Evolutionary conservation across 2,329 filamentous ascomycete species (phyloP), one percentile per base, ranked within the genome.

Genomic region (Cadophora sp.): DNA sequence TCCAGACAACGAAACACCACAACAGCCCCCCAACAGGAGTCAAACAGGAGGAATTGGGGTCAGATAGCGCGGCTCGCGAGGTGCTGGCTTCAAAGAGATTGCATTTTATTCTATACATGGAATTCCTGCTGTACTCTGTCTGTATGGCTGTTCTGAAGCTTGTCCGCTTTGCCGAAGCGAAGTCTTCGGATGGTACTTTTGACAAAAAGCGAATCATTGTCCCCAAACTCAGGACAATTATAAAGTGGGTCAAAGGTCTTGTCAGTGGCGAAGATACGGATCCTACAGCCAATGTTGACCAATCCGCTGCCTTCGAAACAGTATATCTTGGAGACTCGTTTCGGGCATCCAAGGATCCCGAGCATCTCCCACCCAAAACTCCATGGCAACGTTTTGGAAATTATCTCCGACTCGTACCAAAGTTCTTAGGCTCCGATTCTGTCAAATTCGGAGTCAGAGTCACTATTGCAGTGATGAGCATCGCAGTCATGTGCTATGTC

Each of bases 391-490:
- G 79, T 24, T 78, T 87, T 37, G 90, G 90, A 0, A 84, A 92
- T 71, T 76, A 78, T 2, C 68, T 93, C 1, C 82, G 91, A 24
- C 77, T 78, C 1, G 76, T 91, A 3, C 83, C 88, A 0, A 78
- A 79, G 11, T 85, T 92, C 68, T 79, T 94, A 3, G 83, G 85
- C 1, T 92, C 89, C 0, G 79, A 84, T 11, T 85, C 90, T 68
- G 91, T 89, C 0, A 77, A 82, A 0, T 93, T 92, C 73, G 91
- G 90, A 0, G 87, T 93, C 68, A 85, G 91, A 6, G 89, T 87
- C 11, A 89, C 89, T 0, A 88, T 87, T 69, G 91, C 91, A 0
- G 92, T 90, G 0, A 90, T 93, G 85, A 89, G 86, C 1, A 83
- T 93, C 48, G 90, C 85, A 0, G 85, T 93, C 51, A 77, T 92